Evolutionary conservation across 768 basidiomycete genomes (phyloP), one percentile per base, ranked within the genome.

Genomic region (Artomyces pyxidatus): DNA sequence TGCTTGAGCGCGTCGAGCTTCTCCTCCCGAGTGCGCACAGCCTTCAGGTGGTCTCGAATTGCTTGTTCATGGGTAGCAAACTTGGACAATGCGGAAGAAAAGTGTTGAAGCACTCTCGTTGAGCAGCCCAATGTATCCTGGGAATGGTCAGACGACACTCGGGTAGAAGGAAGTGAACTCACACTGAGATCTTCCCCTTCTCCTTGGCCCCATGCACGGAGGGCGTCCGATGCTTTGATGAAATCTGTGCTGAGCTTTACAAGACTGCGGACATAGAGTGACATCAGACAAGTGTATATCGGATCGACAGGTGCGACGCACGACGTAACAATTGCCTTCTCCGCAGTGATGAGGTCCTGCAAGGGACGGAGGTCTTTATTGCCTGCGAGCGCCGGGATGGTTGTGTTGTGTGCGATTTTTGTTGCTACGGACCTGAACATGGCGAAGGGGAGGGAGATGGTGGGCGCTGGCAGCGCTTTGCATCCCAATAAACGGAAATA

Each of bases 381-480:
- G 1, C 77, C 77, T 16, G 71, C 69, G 9, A 89, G 65, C 0
- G 80, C 72, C 37, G 91, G 85, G 6, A 93, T 70, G 3, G 88
- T 85, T 1, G 89, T 83, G 60, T 90, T 92, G 65, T 95, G 92
- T 2, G 92, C 92, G 63, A 95, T 77, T 66, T 83, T 89, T 30
- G 83, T 80, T 57, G 85, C 84, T 27, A 83, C 84, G 14, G 72
- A 74, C 68, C 74, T 85, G 73, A 90, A 87, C 88, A 90, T 90
- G 11, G 32, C 42, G 22, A 46, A 46, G 37, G 16, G n/a, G n/a
- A n/a, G n/a, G n/a, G n/a, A n/a, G n/a, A n/a, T n/a, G n/a, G n/a
- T 12, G 17, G 39, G 17, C 6, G 19, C 14, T 35, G 4, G 32
- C 32, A 7, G 32, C 17, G 32, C 11, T 35, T 35, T 17, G 32